These are phyloP conservation scores for Verbascum thapsus DNA, from an alignment of 257 asterid genomes.

Conservation along the genomic window DNA sequence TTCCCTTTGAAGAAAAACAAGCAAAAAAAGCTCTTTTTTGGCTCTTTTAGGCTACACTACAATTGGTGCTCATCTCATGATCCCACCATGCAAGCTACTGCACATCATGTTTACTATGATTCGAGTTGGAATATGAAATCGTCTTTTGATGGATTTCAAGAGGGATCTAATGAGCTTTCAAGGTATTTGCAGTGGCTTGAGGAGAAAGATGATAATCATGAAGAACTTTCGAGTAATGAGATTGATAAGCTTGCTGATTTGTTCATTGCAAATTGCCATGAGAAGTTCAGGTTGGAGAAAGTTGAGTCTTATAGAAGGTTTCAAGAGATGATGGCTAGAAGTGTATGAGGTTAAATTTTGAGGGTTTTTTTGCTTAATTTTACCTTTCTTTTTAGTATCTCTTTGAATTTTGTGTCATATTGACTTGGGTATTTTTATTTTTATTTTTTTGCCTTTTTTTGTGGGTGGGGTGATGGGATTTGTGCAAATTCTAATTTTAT, in stretches of 20 bases:
- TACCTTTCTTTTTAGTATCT: not conserved
- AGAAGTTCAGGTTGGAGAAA: conserved; percentile 86
- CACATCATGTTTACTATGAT: conserved; percentile 36
- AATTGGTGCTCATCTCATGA: conserved; percentile 78
- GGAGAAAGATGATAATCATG: conserved; percentile 43
- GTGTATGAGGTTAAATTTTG: conserved; percentile 41
- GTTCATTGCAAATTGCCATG: conserved; percentile 82
- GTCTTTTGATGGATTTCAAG: conserved; percentile 22
- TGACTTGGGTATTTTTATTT: not conserved
- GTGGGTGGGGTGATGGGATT: conserved; percentile 35
- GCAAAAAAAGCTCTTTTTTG: conserved; percentile 53
- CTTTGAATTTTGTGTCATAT: conserved; percentile 13
- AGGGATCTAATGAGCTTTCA: conserved; percentile 43
- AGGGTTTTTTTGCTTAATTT: not conserved
- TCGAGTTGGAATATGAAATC: conserved; percentile 44
- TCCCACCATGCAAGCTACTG: conserved; percentile 34
- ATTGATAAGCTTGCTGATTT: conserved; percentile 79
- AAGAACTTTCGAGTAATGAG: conserved; percentile 39
- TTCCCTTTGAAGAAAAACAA: conserved; percentile 37
- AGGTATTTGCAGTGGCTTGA: conserved; percentile 83
- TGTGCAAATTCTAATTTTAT: conserved; percentile 45
- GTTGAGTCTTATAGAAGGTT: conserved; percentile 73
- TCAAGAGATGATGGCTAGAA: conserved; percentile 93
- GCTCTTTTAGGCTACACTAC: conserved; percentile 73
- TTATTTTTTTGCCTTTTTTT: conserved; percentile 4